Base-by-base conservation (phyloP, 2,329 filamentous ascomycete genomes). In the Microthyrium microscopicum region DNA sequence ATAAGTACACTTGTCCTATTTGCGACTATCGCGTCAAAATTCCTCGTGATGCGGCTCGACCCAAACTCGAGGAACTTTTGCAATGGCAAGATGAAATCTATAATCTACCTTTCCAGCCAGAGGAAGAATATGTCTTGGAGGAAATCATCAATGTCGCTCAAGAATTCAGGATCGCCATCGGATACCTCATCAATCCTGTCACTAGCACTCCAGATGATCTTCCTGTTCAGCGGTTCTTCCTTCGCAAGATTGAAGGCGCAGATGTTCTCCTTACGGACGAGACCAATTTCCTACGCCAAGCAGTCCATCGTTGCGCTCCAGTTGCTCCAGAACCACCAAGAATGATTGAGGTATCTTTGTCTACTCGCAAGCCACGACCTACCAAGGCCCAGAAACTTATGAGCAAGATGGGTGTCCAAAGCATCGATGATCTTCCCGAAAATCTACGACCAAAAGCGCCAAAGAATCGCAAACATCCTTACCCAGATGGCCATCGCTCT, bases 11-110 rank as follows among this genome's bases (percentile, higher is more conserved):
- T 1, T 98, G 89, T 48, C 89, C 89, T 0, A 92, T 98, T 40
- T 98, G 89, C 52, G 89, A 98, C 53, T 94, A 85, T 73, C 77
- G 89, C 13, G 80, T 94, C 50, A 91, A 87, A 58, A 95, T 98
- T 34, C 89, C 89, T 18, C 81, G 89, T 29, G 89, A 98, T 61
- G 89, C 89, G 17, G 84, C 89, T 16, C 77, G 89, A 19, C 89
- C 89, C 0, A 95, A 94, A 55, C 64, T 98, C 1, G 89, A 98
- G 52, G 85, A 95, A 44, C 63, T 98, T 12, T 66, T 80, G 39
- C 60, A 67, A 2, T 89, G 91, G 73, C 75, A 84, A 38, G 79
- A 85, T 6, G 87, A 95, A 52, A 77, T 95, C 31, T 60, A 69
- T 2, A 58, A 53, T 25, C 63, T 94, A 3, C 89, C 89, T 1